Evolutionary conservation across 306 rosid species (phyloP).

Genomic region (Vigna nakashimae): DNA sequence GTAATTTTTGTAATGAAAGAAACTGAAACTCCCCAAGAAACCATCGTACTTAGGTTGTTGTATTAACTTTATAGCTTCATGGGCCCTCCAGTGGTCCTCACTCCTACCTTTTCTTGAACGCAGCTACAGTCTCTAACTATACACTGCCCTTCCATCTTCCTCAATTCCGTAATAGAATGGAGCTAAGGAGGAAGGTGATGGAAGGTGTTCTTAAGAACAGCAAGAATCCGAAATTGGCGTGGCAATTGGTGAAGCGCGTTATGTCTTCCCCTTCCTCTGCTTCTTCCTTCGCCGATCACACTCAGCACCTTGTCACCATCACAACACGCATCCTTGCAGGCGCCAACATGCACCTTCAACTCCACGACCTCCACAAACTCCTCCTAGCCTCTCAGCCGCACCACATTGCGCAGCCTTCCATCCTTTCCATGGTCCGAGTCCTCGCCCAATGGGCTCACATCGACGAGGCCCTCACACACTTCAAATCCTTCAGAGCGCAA

Average conservation of each 20-base stretch:
- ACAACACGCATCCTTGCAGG: constrained; percentile 65
- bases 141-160: too few relatives aligned
- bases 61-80: neutral
- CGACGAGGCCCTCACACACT: constrained; percentile 61
- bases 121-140: neutral
- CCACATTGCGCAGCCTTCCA: constrained; percentile 59
- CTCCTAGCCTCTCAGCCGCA: constrained; percentile 49
- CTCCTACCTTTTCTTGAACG: neutral
- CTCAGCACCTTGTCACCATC: constrained; percentile 48
- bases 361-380: constrained; percentile 62
- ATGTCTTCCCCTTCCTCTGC: constrained; percentile 52
- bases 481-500: constrained; percentile 66
- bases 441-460: constrained; percentile 59
- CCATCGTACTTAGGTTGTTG: neutral
- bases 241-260: constrained; percentile 76
- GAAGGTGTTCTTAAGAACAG: constrained; percentile 61
- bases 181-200: constrained; percentile 47
- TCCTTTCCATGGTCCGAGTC: constrained; percentile 50
- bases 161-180: constrained; percentile 40
- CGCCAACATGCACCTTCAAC: constrained; percentile 66
- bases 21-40: neutral
- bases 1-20: neutral
- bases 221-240: constrained; percentile 77
- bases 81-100: constrained; percentile 39
- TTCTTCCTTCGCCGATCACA: constrained; percentile 35